Conservation (phyloP, 257 asterid species). For the Cruciata laevipes region DNA sequence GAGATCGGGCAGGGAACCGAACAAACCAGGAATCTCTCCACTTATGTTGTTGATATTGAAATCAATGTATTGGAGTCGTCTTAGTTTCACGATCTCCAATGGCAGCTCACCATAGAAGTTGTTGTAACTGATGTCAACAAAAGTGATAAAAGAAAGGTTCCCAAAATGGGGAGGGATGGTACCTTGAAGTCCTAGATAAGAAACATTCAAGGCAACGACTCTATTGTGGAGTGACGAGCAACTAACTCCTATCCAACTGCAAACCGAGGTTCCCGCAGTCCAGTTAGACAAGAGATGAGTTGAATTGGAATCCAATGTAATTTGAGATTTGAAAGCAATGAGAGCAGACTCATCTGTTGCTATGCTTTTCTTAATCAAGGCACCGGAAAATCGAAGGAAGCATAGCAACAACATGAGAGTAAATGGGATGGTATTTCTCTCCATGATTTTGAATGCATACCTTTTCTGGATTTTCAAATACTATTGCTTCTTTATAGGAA, state of each 20-base stretch:
- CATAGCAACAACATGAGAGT: neutral
- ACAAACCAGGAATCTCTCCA: constrained; percentile 22
- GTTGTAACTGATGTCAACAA: no score
- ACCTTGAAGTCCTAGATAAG: neutral
- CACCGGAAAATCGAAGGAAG: neutral
- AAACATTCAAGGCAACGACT: neutral
- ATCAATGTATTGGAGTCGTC: constrained; percentile 5
- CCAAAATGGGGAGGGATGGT: no score
- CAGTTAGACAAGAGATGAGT: constrained; percentile 1
- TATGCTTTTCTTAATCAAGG: neutral
- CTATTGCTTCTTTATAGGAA: no score
- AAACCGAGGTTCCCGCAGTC: constrained; percentile 1
- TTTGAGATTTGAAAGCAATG: neutral
- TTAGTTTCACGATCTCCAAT: no score
- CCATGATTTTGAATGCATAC: neutral
- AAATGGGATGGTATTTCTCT: neutral
- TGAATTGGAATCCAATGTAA: neutral
- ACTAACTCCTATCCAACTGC: constrained; percentile 10
- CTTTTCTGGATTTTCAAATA: no score
- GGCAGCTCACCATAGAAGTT: no score
- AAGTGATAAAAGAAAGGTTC: no score
- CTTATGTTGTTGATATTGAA: constrained; percentile 12
- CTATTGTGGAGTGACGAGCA: neutral
- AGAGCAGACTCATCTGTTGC: neutral
- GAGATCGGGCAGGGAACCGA: constrained; percentile 13